Conservation (phyloP, 331 rosid genomes). For the Telfairia occidentalis region DNA sequence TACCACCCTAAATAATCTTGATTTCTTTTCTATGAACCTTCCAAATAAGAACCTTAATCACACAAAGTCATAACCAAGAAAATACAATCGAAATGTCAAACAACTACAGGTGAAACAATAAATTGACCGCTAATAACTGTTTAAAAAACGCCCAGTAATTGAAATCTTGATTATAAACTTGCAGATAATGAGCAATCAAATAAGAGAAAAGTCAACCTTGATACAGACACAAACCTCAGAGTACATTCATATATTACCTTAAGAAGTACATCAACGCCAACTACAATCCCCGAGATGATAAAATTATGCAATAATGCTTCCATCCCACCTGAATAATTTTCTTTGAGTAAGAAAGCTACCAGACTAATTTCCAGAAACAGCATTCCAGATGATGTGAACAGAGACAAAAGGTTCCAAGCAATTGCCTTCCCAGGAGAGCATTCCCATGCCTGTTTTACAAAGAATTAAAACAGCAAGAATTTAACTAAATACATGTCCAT, state of each 20-base stretch:
- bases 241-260: slow-evolving; percentile 36
- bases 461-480: not conserved
- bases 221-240: slow-evolving; percentile 1
- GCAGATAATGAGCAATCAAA: not conserved
- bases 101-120: not conserved
- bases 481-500: not conserved
- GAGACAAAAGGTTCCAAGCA: slow-evolving; percentile 50
- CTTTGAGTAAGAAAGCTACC: slow-evolving; percentile 61
- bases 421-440: slow-evolving; percentile 58
- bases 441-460: slow-evolving; percentile 45
- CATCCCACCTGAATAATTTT: slow-evolving; percentile 39
- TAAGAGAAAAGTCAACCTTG: not conserved
- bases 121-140: not conserved
- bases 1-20: not conserved
- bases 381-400: slow-evolving; percentile 54
- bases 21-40: not conserved
- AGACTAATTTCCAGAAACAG: slow-evolving; percentile 65
- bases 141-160: not conserved
- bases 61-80: not conserved
- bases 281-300: slow-evolving; percentile 43
- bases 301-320: slow-evolving; percentile 44
- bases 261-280: slow-evolving; percentile 46
- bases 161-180: not conserved
- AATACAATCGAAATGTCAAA: not conserved
- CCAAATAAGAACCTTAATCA: not conserved